A percentile compares a stretch with the other conserved stretches of the same genome.
Conservation (phyloP, 495 filamentous ascomycete genomes). For the Talaromyces liani region DNA sequence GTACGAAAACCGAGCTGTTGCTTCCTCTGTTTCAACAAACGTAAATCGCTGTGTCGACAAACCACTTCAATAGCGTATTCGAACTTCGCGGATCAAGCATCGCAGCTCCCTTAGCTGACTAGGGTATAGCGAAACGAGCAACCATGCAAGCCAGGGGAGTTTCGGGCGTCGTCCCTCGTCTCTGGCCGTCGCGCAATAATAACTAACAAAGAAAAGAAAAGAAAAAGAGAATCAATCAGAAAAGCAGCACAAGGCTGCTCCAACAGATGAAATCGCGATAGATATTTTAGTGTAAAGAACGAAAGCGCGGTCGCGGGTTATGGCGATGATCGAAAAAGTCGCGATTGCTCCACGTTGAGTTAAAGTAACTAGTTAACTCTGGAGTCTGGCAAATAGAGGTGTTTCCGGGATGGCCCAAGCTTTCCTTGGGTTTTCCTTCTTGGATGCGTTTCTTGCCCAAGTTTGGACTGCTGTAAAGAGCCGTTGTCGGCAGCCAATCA, state of each 20-base stretch:
- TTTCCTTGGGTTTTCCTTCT: not conserved
- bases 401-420: conserved; percentile 1
- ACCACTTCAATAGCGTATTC: conserved; percentile 1
- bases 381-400: not conserved
- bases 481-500: conserved; percentile 5
- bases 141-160: not conserved
- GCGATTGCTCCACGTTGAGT: not conserved
- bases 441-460: not conserved
- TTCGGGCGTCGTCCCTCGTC: not conserved
- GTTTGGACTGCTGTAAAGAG: not conserved
- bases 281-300: not conserved
- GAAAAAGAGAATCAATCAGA: not conserved
- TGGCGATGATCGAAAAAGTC: not conserved
- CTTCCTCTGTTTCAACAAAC: not conserved
- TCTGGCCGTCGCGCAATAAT: not conserved
- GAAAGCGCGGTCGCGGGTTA: not conserved
- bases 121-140: not conserved
- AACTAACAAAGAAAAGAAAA: not conserved
- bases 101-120: not conserved
- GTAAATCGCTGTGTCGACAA: not conserved
- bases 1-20: not conserved
- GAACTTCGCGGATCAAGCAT: conserved; percentile 7
- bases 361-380: no score
- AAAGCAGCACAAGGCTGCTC: not conserved
- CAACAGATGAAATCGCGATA: not conserved